Base-by-base conservation (phyloP, 106 monocot species). In the Dendrobium catenatum region DNA sequence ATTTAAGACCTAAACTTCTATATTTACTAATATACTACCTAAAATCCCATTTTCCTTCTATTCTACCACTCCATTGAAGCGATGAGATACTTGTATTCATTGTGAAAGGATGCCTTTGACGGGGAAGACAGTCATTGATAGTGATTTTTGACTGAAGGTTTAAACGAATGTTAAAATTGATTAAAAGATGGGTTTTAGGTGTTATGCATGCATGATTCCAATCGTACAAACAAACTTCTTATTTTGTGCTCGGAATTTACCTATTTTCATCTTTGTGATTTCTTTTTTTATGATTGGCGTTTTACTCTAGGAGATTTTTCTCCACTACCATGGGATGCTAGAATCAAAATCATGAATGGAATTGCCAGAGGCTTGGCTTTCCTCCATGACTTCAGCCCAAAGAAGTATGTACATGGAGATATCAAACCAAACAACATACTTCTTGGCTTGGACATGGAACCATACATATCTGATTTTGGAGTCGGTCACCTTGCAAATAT, bases 391-490 rank as follows among this genome's bases (percentile, higher is more conserved):
- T 85, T 75, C 41, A 85, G 87, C 79, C 82, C 84, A 2, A 37
- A 86, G 77, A 89, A 85, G 83, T 79, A 85, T 77, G 68, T 77
- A 0, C 77, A 77, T 54, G 77, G 77, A 49, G 77, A 77, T 29
- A 47, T 77, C 47, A 77, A 77, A 66, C 70, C 86, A 24, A 84
- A 85, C 11, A 89, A 89, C 48, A 87, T 89, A 61, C 89, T 89
- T 42, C 82, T 89, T 24, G 85, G 86, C n/a, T 74, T 79, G 27
- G 80, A 89, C 27, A 77, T 82, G 77, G 61, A 85, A 41, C 87
- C 89, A 3, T 87, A 80, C 42, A 73, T 89, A 76, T 87, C 89
- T 20, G 89, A 82, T 49, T 89, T 89, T 26, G 89, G 89, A 27
- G 77, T 89, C 9, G 72, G 81, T 22, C 86, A 82, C 20, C 86